Conservation (phyloP, 2,329 filamentous ascomycete genomes). For the Paecilomyces fulvus region DNA sequence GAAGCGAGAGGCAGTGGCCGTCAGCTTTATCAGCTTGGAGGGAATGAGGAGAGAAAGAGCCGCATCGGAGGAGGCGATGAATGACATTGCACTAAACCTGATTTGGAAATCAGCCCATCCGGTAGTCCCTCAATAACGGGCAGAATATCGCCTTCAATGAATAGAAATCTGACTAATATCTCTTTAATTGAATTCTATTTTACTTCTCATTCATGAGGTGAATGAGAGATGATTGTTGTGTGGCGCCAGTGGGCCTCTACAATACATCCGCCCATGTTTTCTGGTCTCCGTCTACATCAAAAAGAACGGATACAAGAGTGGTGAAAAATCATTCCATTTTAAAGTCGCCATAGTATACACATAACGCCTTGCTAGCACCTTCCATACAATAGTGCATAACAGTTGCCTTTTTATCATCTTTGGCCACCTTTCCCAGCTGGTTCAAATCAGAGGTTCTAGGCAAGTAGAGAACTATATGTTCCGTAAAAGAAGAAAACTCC, state of each 20-base stretch:
- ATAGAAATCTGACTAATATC: neutral
- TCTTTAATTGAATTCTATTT: neutral
- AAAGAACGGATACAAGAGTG: neutral
- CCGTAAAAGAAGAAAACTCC: conserved; percentile 47
- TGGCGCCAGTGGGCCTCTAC: neutral
- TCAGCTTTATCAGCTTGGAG: conserved; percentile 2
- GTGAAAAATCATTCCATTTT: conserved; percentile 20
- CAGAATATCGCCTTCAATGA: neutral
- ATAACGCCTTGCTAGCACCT: conserved; percentile 72
- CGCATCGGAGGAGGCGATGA: neutral
- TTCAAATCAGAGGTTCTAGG: conserved; percentile 76
- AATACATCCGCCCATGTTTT: neutral
- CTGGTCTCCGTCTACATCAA: neutral
- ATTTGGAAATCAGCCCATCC: conserved; percentile 18
- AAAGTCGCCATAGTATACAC: conserved; percentile 51
- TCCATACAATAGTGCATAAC: conserved; percentile 88
- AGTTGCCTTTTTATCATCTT: conserved; percentile 51
- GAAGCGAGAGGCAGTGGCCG: conserved; percentile 3
- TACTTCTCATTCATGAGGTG: neutral
- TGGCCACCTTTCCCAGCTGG: conserved; percentile 57
- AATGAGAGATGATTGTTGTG: neutral
- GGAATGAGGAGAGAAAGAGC: neutral
- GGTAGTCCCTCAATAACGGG: neutral
- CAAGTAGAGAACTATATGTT: conserved; percentile 64
- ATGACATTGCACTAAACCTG: conserved; percentile 13